These are phyloP conservation scores for Boletus coccyginus DNA, from an alignment of 768 basidiomycete genomes.

Conservation along the genomic window DNA sequence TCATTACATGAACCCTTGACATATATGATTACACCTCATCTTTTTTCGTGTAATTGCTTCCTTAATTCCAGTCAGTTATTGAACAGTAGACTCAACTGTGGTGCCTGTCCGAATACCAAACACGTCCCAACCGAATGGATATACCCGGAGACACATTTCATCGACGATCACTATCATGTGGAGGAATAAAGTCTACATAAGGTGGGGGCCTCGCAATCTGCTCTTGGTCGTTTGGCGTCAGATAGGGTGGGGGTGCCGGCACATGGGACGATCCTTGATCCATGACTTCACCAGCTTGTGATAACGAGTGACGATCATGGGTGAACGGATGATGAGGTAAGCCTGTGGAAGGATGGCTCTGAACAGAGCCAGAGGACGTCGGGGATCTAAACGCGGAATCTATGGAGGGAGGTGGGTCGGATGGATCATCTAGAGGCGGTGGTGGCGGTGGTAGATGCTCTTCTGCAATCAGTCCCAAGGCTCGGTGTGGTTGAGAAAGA, in stretches of 20 bases:
- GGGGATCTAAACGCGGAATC: slow-evolving; percentile 67
- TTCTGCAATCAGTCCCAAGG: slow-evolving; percentile 57
- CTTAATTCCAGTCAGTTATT: slow-evolving; percentile 22
- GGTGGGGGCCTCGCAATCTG: slow-evolving; percentile 58
- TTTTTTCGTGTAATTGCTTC: slow-evolving; percentile 28
- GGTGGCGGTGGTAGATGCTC: slow-evolving; percentile 70
- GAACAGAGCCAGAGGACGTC: slow-evolving; percentile 18
- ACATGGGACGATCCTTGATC: slow-evolving; percentile 42
- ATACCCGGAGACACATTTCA: slow-evolving; percentile 2
- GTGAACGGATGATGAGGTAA: slow-evolving; percentile 32
- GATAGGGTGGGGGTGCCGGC: slow-evolving; percentile 79
- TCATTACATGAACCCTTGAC: slow-evolving; percentile 19
- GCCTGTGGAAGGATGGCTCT: slow-evolving; percentile 25
- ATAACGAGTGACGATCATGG: slow-evolving; percentile 31
- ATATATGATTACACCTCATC: slow-evolving; percentile 23
- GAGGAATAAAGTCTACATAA: slow-evolving; percentile 49
- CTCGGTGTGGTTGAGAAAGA: slow-evolving; percentile 55
- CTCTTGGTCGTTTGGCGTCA: slow-evolving; percentile 51
- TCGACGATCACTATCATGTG: slow-evolving; percentile 7
- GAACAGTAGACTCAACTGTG: slow-evolving; percentile 6
- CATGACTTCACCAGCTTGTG: slow-evolving; percentile 31
- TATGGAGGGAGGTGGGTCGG: slow-evolving; percentile 85
- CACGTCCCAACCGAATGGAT: not conserved
- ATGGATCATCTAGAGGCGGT: slow-evolving; percentile 81
- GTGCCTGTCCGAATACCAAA: not conserved